Evolutionary conservation across 106 monocot species (phyloP).

Genomic region (Acorus calamus): DNA sequence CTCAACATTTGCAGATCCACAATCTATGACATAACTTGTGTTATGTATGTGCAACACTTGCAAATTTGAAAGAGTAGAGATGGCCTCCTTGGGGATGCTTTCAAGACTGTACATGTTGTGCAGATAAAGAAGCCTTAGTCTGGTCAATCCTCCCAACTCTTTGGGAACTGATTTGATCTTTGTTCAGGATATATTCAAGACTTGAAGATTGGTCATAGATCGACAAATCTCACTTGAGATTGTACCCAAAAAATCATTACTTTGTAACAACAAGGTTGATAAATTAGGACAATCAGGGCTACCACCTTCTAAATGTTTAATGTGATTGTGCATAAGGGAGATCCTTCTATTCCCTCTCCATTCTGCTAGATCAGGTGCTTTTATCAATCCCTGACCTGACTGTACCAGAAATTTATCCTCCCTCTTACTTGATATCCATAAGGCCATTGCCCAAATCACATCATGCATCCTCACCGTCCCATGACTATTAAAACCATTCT

Average conservation of each 20-base stretch:
- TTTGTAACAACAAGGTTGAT: conserved; percentile 7
- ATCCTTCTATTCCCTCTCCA: conserved; percentile 1
- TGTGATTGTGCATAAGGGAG: conserved; percentile 6
- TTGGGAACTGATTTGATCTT: conserved; percentile 5
- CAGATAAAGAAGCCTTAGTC: conserved; percentile 8
- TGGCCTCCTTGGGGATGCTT: conserved; percentile 6
- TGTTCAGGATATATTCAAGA: conserved; percentile 17
- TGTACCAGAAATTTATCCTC: conserved; percentile 10
- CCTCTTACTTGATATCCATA: conserved; percentile 7
- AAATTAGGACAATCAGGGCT: conserved; percentile 6
- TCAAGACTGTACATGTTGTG: neutral
- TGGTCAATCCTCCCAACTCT: neutral
- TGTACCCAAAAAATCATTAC: neutral
- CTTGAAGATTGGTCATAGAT: conserved; percentile 1
- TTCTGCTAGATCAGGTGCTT: neutral
- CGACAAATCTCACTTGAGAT: conserved; percentile 10
- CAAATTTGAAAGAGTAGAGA: conserved; percentile 4
- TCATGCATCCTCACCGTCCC: conserved; percentile 24
- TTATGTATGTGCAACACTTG: no score
- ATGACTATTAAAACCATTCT: conserved; percentile 1
- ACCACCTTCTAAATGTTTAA: neutral
- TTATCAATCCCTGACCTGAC: neutral
- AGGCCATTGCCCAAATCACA: conserved; percentile 16
- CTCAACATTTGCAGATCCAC: no score
- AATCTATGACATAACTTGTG: no score